Base-by-base conservation (phyloP, 2,329 filamentous ascomycete species). In the Penicillium oxalicum region DNA sequence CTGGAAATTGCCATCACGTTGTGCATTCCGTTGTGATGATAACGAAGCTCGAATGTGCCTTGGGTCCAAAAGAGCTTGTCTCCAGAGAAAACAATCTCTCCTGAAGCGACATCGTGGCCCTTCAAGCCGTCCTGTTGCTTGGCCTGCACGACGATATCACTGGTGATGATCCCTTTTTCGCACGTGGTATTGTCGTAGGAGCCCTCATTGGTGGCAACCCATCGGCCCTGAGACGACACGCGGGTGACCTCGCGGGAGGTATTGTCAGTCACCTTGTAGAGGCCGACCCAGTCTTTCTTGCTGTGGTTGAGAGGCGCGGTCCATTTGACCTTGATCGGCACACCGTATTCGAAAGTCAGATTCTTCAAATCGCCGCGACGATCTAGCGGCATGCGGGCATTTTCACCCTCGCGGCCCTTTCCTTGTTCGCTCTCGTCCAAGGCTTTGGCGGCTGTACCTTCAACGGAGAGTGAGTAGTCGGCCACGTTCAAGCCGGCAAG, bases 51-150 rank as follows among this genome's bases (percentile, higher is more conserved):
- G 63, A 95, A 98, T 3, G 94, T 87, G 47, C 93, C 93, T 52
- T 91, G 87, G 0, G 87, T 95, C 93, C 93, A 98, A 85, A 89
- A 98, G 2, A 96, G 79, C 71, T 95, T 95, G 72, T 97, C 91
- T 41, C 93, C 91, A 8, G 84, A 77, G 64, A 98, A 97, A 9
- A 88, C 70, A 62, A 97, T 84, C 66, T 95, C 89, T 38, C 93
- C 93, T 9, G 80, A 78, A 4, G 88, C 79, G 55, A 84, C 77
- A 49, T 87, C 72, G 3, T 78, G 77, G 2, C 76, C 74, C 40
- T 69, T 63, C 0, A 75, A 74, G 61, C 75, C 72, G 55, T 71
- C 55, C 27, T 70, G 69, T 36, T 69, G 58, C 0, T 66, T 61
- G 12, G 70, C 74, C 0, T 74, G 65, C 0, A 83, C 68, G 1